phyloP scores from a whole-genome alignment of 179 eudicot species.

The Camellia oleifera region DNA sequence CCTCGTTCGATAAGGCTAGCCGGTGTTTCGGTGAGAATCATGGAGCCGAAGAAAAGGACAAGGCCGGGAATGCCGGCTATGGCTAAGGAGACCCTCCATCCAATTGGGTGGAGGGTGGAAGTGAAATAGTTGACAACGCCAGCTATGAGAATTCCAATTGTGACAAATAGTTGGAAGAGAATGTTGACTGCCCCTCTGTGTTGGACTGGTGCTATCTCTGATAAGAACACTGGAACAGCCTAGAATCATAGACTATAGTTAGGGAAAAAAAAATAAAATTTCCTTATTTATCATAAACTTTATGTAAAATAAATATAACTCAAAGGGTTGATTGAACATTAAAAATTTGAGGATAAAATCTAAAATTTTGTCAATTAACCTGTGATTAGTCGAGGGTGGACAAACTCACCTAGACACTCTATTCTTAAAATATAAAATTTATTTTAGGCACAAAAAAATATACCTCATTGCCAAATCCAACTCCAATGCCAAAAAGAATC shows the following conservation, averaged over 20 bases:
- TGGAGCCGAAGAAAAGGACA: constrained; percentile 35
- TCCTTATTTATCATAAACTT: too few relatives aligned
- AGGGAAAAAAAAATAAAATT: too few relatives aligned
- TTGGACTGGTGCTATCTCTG: constrained; percentile 65
- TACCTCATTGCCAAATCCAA: constrained; percentile 30
- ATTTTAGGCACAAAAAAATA: too few relatives aligned
- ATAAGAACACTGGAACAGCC: constrained; percentile 69
- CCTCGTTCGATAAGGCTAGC: constrained; percentile 43
- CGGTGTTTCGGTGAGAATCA: constrained; percentile 51
- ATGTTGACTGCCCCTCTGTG: constrained; percentile 68
- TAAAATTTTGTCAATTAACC: too few relatives aligned
- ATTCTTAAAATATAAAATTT: too few relatives aligned
- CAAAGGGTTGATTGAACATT: too few relatives aligned
- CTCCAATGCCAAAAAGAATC: constrained; percentile 24
- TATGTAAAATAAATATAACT: too few relatives aligned
- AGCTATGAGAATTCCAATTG: constrained; percentile 51
- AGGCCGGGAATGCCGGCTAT: constrained; percentile 47
- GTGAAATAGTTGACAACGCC: constrained; percentile 38
- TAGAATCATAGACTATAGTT: neutral
- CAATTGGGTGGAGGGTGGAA: constrained; percentile 26
- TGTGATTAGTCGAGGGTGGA: too few relatives aligned
- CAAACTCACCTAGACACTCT: too few relatives aligned
- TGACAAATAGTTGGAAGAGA: constrained; percentile 61
- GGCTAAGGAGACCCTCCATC: constrained; percentile 50
- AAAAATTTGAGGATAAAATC: too few relatives aligned